These are phyloP conservation scores for Penicillium cosmopolitanum DNA, from an alignment of 495 filamentous ascomycete species.

Conservation along the genomic window DNA sequence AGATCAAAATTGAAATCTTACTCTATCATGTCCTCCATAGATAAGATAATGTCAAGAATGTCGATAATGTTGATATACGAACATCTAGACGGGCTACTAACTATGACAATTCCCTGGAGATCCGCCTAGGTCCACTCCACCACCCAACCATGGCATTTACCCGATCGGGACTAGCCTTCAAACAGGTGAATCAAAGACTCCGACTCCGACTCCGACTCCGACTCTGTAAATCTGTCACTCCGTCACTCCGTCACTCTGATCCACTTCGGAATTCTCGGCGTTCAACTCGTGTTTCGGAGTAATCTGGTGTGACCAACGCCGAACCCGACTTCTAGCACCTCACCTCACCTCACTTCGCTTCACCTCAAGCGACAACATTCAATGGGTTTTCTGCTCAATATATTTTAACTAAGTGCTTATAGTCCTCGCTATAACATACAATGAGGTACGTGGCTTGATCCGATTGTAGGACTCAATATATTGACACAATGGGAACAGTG, in stretches of 20 bases:
- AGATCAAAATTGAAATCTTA: too few relatives aligned
- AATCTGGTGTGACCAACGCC: constrained; percentile 21
- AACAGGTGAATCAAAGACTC: too few relatives aligned
- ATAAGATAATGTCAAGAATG: neutral
- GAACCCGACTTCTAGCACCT: constrained; percentile 5
- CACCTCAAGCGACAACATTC: neutral
- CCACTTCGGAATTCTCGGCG: constrained; percentile 27
- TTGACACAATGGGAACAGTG: constrained; percentile 11
- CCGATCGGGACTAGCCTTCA: neutral
- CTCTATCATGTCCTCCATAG: constrained; percentile 2
- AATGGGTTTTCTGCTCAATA: neutral
- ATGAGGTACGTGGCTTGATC: constrained; percentile 9
- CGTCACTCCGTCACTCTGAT: constrained; percentile 1
- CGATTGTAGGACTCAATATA: neutral
- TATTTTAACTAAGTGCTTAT: too few relatives aligned
- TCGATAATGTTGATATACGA: neutral
- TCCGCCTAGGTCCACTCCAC: neutral
- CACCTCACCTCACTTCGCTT: neutral
- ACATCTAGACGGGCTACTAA: neutral
- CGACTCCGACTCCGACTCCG: neutral
- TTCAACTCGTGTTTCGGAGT: constrained; percentile 6
- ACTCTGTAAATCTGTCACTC: too few relatives aligned
- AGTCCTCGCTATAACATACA: too few relatives aligned
- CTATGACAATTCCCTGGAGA: neutral
- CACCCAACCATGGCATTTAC: neutral